Evolutionary conservation across 2,329 filamentous ascomycete genomes (phyloP), one percentile per base, ranked within the genome.

Genomic region (Diaporthe sp.): DNA sequence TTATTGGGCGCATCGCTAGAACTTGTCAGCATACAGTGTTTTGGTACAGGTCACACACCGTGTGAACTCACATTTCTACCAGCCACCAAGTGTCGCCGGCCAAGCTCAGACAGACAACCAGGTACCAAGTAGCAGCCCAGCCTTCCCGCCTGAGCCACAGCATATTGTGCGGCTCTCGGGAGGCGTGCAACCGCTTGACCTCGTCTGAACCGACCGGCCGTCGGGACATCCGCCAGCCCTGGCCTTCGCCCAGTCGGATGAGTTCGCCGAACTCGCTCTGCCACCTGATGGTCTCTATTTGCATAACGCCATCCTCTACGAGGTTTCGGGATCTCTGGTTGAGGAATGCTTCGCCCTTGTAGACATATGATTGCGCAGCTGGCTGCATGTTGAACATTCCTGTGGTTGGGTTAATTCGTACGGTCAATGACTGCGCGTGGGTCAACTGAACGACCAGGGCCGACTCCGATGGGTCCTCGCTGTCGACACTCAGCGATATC

Each of bases 71-170:
- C 88, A 90, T 82, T 82, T 93, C 89, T 71, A 94, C 86, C 75
- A 96, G 85, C 91, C 93, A 96, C 94, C 94, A 97, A 75, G 88
- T 89, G 80, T 97, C 94, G 70, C 94, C 94, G 79, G 88, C 88
- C 79, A 94, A 87, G 80, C 92, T 92, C 81, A 95, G 88, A 70
- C 91, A 91, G 59, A 93, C 88, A 77, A 92, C 92, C 51, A 97
- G 84, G 76, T 92, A 90, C 94, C 94, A 98, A 70, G 89, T 86
- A 19, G 88, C 81, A 13, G 87, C 88, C 94, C 96, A 97, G n/a
- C 90, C 91, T 73, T 86, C 86, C 78, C 92, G 92, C 78, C 88
- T 90, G 76, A 97, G 92, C 84, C 95, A 94, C 22, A 92, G 86
- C 47, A 90, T 86, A 73, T 92, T 91, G 75, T 92, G 88, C 69